These are phyloP conservation scores for Vanrija sp. DNA, from an alignment of 1,284 basidiomycete genomes.

Conservation along the genomic window DNA sequence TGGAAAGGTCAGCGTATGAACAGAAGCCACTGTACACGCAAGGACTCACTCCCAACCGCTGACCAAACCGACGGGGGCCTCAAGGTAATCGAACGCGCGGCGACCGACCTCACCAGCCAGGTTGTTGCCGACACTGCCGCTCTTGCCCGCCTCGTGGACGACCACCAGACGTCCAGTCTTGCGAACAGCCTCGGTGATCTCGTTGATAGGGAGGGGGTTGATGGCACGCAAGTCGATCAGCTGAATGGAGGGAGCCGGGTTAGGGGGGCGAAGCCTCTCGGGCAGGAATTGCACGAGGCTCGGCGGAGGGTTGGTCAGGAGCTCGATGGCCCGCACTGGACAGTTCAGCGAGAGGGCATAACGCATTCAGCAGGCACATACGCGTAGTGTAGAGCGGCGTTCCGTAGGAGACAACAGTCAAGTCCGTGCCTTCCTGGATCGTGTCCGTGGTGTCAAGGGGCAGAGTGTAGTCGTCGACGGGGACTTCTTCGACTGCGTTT, in stretches of 20 bases:
- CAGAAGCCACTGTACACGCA: background rate
- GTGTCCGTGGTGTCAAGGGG: constrained; percentile 76
- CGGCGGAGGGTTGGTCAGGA: constrained; percentile 56
- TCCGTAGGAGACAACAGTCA: constrained; percentile 87
- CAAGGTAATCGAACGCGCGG: constrained; percentile 76
- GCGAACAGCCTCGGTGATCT: constrained; percentile 72
- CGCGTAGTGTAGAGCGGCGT: constrained; percentile 85
- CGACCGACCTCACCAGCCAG: constrained; percentile 81
- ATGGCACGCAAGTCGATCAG: constrained; percentile 87
- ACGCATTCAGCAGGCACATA: constrained; percentile 59
- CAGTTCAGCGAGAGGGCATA: constrained; percentile 23
- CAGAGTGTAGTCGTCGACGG: constrained; percentile 76
- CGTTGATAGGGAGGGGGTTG: constrained; percentile 81
- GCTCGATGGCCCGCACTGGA: constrained; percentile 42
- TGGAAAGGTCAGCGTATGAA: constrained; percentile 1
- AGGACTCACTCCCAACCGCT: constrained; percentile 83
- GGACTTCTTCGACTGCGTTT: constrained; percentile 77
- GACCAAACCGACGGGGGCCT: constrained; percentile 80
- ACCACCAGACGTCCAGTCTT: constrained; percentile 80
- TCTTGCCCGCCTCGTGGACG: constrained; percentile 83
- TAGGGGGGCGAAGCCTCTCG: constrained; percentile 61
- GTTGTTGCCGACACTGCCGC: constrained; percentile 79
- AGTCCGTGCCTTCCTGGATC: constrained; percentile 67
- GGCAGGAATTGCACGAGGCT: constrained; percentile 68
- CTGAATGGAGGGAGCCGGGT: constrained; percentile 58